A percentile compares a stretch with the other conserved stretches of the same genome.
Evolutionary conservation across 73 alveolate species (phyloP).

Genomic region (Durusdinium trenchii): DNA sequence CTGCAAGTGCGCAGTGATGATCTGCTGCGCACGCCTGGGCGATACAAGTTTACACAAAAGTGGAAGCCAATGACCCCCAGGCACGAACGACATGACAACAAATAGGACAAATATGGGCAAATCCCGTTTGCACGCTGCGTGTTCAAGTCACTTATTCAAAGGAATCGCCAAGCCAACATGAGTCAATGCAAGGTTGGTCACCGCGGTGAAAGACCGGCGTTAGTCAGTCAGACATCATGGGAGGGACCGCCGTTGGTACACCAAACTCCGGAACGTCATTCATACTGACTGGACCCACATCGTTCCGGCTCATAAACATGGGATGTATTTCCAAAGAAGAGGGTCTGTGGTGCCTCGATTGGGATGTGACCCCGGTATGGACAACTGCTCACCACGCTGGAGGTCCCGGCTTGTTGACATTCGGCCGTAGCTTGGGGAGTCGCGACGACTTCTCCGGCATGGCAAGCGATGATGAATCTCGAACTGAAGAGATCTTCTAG

Average conservation of each 20-base stretch:
- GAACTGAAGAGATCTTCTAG: too few species aligned
- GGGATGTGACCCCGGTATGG: too few species aligned
- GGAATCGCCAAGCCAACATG: neutral
- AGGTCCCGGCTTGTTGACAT: conserved; percentile 33
- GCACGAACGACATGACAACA: too few species aligned
- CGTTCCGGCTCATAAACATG: neutral
- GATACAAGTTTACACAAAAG: neutral
- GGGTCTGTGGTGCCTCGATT: too few species aligned
- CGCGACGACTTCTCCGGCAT: conserved; percentile 41
- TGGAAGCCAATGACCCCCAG: too few species aligned
- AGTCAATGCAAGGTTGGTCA: neutral
- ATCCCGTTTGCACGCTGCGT: neutral
- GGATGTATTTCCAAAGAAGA: too few species aligned
- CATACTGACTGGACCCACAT: neutral
- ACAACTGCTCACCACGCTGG: neutral
- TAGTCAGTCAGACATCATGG: too few species aligned
- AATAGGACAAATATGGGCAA: neutral
- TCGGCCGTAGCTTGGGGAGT: conserved; percentile 43
- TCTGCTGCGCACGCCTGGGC: conserved; percentile 85
- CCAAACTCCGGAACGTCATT: neutral
- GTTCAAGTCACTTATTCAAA: neutral
- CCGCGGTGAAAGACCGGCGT: neutral
- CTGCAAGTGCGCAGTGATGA: conserved; percentile 95
- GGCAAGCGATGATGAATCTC: too few species aligned
- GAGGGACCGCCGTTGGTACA: neutral